phyloP scores from a whole-genome alignment of 176 grass and related monocot genomes.

The Poa annua region DNA sequence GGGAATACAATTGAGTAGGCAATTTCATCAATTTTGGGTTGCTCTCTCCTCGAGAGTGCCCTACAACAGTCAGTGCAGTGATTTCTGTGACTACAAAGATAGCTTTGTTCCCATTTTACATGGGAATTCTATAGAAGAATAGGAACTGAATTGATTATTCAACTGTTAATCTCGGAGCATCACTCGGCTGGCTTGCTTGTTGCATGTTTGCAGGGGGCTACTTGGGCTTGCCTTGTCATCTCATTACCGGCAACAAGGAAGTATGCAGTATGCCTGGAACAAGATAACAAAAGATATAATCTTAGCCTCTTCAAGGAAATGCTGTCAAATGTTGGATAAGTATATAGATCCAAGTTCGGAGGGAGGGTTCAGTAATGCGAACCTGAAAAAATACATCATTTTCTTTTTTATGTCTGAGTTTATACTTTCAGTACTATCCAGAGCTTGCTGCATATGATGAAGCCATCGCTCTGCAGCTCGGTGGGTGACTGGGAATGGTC shows the following conservation, averaged over 20 bases:
- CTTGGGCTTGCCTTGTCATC: constrained; percentile 75
- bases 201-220: constrained; percentile 55
- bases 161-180: background rate
- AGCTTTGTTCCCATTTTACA: background rate
- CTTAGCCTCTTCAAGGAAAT: background rate
- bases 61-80: background rate
- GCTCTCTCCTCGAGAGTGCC: background rate
- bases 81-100: constrained; percentile 10
- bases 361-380: background rate
- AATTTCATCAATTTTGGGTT: background rate
- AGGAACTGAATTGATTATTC: background rate
- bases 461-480: constrained; percentile 93
- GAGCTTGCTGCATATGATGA: constrained; percentile 87
- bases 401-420: constrained; percentile 72
- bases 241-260: constrained; percentile 89
- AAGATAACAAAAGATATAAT: constrained; percentile 21
- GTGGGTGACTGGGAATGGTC: constrained; percentile 77
- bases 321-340: background rate
- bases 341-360: background rate
- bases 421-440: constrained; percentile 71
- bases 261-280: constrained; percentile 85
- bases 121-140: background rate
- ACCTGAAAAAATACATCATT: constrained; percentile 96
- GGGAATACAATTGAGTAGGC: background rate
- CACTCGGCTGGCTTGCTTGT: constrained; percentile 36